phyloP scores from a whole-genome alignment of 139 green algal genomes.

The Microglena sp. region DNA sequence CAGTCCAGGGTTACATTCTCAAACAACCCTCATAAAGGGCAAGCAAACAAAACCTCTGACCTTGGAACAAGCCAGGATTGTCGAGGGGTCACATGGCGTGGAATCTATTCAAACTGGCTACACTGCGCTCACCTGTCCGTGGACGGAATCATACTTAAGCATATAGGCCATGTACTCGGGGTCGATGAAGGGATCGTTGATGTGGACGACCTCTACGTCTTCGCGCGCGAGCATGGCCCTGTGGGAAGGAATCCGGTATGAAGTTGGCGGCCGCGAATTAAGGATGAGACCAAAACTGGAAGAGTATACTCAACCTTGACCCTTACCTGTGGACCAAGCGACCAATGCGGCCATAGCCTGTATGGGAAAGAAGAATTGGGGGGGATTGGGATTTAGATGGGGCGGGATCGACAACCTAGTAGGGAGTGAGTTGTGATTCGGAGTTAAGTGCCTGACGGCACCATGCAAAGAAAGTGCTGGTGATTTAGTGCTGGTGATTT shows the following conservation, averaged over 20 bases:
- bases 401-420: neutral
- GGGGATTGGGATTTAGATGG: neutral
- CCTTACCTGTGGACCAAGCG: conserved; percentile 48
- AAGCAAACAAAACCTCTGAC: no score
- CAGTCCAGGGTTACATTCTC: no score
- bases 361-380: neutral
- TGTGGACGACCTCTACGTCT: conserved; percentile 76
- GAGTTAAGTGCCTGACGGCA: neutral
- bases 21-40: no score
- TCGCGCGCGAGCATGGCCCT: conserved; percentile 48
- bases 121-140: conserved; percentile 29
- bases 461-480: no score
- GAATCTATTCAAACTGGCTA: conserved; percentile 7
- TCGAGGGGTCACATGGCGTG: conserved; percentile 3
- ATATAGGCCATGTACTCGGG: conserved; percentile 55
- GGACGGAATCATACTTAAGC: conserved; percentile 85
- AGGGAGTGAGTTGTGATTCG: neutral
- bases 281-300: neutral
- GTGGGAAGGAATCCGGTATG: conserved; percentile 7
- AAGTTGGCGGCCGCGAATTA: neutral
- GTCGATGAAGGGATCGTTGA: conserved; percentile 51
- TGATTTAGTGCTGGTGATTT: neutral
- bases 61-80: no score
- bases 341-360: conserved; percentile 89
- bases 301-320: conserved; percentile 2